Base-by-base conservation (phyloP, 129 eudicot species). In the Flaveria bidentis region DNA sequence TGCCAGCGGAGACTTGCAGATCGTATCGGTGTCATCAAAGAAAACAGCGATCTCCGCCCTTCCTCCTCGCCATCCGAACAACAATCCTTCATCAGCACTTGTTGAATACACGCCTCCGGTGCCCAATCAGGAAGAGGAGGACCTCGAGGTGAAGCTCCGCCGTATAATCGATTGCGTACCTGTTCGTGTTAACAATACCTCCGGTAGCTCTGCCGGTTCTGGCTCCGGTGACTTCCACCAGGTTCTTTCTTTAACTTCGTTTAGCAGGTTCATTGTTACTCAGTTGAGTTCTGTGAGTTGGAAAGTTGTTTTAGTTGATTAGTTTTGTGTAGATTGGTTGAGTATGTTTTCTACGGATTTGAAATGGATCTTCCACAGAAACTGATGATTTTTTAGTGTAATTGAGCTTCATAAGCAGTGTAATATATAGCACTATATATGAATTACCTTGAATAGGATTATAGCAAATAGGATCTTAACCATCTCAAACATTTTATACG, bases 211-310 rank as follows among this genome's bases (percentile, higher is more conserved):
- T 16, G 99, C 99, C 15, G 99, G 99, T 83, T 95, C 99, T 39
- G 99, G 99, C 83, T 95, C 99, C 68, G 99, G 99, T 11, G 99
- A 95, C 67, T 95, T 95, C 58, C 97, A 95, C 83, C 99, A 95
- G 99, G 99, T 95, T 44, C 80, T 79, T 46, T 93, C 87, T 17
- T 97, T 96, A 0, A 49, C 62, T 49, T 28, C 15, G 1, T 68
- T 50, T 18, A n/a, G 96, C 87, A 44, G 33, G 53, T 44, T 9
- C 9, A 96, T 91, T 58, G n/a, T 1, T 20, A 11, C 42, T 75
- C 50, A 9, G 9, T 44, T 12, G 17, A 39, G 22, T 51, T 25
- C 36, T 30, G 5, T 30, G 36, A 4, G 36, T 30, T 30, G 36
- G 36, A 30, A 30, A 30, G 5, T 30, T 30, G 36, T 3, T 30